phyloP scores from a whole-genome alignment of 441 rosid species.

The Dalechampia spathulata region DNA sequence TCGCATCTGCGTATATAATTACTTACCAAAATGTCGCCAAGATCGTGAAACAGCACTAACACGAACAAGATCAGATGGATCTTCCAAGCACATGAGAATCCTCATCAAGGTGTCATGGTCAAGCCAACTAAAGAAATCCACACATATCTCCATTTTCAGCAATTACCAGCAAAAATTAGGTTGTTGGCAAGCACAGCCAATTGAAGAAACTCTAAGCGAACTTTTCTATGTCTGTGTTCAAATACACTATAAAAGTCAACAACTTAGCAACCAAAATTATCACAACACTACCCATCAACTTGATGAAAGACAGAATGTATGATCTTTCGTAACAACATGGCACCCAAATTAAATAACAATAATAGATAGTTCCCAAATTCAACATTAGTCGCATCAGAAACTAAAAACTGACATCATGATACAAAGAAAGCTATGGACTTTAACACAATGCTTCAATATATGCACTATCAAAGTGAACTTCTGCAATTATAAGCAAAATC shows the following conservation, averaged over 20 bases:
- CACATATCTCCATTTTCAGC: constrained; percentile 23
- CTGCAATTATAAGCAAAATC: too few relatives aligned
- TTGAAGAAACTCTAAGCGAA: constrained; percentile 20
- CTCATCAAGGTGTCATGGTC: constrained; percentile 35
- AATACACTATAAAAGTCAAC: neutral
- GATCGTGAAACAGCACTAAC: constrained; percentile 55
- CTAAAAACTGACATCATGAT: neutral
- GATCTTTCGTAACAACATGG: neutral
- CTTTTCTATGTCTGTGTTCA: neutral
- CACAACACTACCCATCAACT: neutral
- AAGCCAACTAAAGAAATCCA: constrained; percentile 49
- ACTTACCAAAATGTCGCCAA: constrained; percentile 68
- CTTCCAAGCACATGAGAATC: constrained; percentile 46
- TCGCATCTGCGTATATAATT: neutral
- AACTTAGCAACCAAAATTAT: neutral
- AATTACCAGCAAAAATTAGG: neutral
- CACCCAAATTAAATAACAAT: too few relatives aligned
- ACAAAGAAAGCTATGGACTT: too few relatives aligned
- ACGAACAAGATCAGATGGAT: constrained; percentile 61
- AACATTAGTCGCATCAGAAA: neutral
- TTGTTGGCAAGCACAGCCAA: constrained; percentile 12
- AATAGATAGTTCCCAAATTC: neutral
- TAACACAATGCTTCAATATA: too few relatives aligned
- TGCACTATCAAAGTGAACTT: too few relatives aligned
- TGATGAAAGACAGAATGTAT: neutral